Evolutionary conservation across 768 basidiomycete species (phyloP).

Genomic region (Mrakia gelida): DNA sequence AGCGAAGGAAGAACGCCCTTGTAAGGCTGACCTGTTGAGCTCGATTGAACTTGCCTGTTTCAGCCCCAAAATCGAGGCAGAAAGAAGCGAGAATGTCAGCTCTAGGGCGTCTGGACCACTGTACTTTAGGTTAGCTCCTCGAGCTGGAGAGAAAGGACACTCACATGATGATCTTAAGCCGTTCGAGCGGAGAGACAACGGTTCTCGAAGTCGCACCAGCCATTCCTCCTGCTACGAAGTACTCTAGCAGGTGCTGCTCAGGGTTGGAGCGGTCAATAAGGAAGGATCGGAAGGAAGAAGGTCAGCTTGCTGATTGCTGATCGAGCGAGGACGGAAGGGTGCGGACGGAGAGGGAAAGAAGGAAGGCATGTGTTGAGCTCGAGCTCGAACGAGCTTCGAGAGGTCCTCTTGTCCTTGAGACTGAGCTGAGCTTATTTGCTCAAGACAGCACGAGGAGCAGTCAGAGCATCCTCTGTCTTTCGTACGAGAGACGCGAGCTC

Average conservation of each 20-base stretch:
- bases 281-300: too few species aligned
- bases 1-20: conserved; percentile 17
- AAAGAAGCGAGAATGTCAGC: conserved; percentile 7
- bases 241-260: conserved; percentile 26
- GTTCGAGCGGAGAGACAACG: conserved; percentile 84
- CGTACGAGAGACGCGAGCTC: background rate
- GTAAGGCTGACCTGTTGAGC: conserved; percentile 44
- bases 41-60: conserved; percentile 81
- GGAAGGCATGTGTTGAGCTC: too few species aligned
- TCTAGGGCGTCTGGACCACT: conserved; percentile 4
- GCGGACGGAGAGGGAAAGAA: background rate
- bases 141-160: conserved; percentile 41
- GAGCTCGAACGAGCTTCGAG: too few species aligned
- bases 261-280: too few species aligned
- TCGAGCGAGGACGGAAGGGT: background rate
- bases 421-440: background rate
- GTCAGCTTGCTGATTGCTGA: background rate
- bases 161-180: conserved; percentile 94
- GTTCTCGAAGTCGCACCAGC: conserved; percentile 67
- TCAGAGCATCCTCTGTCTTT: background rate
- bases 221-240: conserved; percentile 41
- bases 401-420: too few species aligned
- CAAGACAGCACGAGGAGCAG: background rate
- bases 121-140: conserved; percentile 20
- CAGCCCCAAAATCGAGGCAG: background rate